Conservation (phyloP, 257 asterid genomes). For the Gardenia jasminoides region DNA sequence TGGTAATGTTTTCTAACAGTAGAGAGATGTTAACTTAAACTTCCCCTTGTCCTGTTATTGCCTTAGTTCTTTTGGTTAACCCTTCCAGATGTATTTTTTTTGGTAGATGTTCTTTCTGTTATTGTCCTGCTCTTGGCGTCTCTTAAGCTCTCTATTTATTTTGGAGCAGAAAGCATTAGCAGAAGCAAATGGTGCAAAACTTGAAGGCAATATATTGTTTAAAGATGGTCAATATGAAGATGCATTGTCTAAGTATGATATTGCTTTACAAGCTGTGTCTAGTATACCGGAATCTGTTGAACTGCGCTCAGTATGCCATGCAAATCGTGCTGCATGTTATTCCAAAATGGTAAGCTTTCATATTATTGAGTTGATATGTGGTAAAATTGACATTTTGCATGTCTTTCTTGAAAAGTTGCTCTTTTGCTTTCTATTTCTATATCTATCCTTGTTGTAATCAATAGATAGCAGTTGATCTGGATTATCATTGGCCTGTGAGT, state of each 20-base stretch:
- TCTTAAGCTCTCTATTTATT: not conserved
- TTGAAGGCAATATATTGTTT: constrained; percentile 74
- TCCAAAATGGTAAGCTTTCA: constrained; percentile 62
- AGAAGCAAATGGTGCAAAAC: constrained; percentile 65
- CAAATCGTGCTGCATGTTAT: constrained; percentile 90
- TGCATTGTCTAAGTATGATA: constrained; percentile 73
- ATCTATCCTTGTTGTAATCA: not conserved
- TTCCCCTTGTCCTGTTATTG: not conserved
- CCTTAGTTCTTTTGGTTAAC: not conserved
- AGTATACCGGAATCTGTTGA: constrained; percentile 61
- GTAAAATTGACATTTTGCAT: not conserved
- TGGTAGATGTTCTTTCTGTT: not conserved
- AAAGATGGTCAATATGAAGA: constrained; percentile 67
- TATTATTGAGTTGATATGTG: no score
- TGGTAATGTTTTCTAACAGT: not conserved
- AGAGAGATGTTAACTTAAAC: not conserved
- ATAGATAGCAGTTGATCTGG: not conserved
- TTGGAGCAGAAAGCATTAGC: constrained; percentile 59
- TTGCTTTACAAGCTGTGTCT: constrained; percentile 64
- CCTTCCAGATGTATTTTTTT: not conserved
- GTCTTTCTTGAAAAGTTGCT: not conserved
- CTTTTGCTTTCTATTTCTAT: not conserved
- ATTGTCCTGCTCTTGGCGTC: no score
- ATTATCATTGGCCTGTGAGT: not conserved
- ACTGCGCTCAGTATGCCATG: constrained; percentile 69